Base-by-base conservation (phyloP, 805 yeast species). In the Candida easanensis region DNA sequence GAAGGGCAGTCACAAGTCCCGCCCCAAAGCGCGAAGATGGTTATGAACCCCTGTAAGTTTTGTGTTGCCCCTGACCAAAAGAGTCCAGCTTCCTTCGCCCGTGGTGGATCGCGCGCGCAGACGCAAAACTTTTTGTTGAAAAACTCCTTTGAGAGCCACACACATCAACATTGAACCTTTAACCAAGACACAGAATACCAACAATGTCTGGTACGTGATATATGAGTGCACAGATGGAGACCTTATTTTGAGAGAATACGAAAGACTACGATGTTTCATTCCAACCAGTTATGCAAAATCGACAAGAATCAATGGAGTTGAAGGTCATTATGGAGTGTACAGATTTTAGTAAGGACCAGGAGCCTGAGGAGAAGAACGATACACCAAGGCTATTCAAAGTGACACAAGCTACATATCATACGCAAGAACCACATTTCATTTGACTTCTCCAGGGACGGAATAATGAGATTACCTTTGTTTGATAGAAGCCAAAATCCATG, bases 71-170 rank as follows among this genome's bases (percentile, higher is more conserved):
- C 35, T 32, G 21, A 8, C 20, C 3, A 4, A 14, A 13, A 16
- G 8, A 30, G 6, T 23, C 19, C 10, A 2, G 26, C 13, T 16
- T 17, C 14, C 20, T 20, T 13, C 8, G 31, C 18, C 18, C 26
- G 33, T 16, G 40, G 35, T 15, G 42, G 44, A 33, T 42, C 46
- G 44, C 50, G 50, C 49, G 26, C 33, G 33, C n/a, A 27, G 48
- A 56, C 60, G 59, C 59, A 56, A 56, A 54, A 56, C 54, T 56
- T 56, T 56, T 56, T 55, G 47, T 39, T 45, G 51, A 51, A 53
- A 53, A 51, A 50, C 46, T 47, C 44, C 46, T 20, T 45, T 32
- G 31, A 31, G 32, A 44, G 47, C 27, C 39, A 38, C 45, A 33
- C 40, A 41, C 46, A 30, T 17, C 33, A 37, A 33, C 20, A 18